Evolutionary conservation across 75 land plant genomes (phyloP).

Genomic region (Cunninghamia lanceolata): DNA sequence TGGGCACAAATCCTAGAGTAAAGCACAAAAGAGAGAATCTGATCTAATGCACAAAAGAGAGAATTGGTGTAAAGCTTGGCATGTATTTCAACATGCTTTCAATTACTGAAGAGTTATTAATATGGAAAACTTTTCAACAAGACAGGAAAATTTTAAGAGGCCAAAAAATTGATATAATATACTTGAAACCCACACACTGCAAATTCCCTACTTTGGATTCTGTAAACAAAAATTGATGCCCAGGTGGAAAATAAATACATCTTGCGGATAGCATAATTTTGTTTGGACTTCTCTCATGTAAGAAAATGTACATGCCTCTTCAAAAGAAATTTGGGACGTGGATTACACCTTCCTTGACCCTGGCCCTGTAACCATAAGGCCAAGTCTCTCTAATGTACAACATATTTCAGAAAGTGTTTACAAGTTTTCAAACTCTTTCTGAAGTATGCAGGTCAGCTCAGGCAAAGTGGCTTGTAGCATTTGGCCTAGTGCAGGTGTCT

Average conservation of each 20-base stretch:
- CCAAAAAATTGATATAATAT: not conserved
- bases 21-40: not conserved
- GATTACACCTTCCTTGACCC: not conserved
- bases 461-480: not conserved
- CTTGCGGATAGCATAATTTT: not conserved
- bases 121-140: not conserved
- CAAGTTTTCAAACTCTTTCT: not conserved
- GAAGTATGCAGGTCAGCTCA: not conserved
- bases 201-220: not conserved
- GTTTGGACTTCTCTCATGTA: not conserved
- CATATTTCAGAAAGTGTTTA: conserved; percentile 4
- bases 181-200: not conserved
- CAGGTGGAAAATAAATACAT: not conserved
- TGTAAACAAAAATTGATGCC: not conserved
- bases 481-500: not conserved
- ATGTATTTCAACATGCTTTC: not conserved
- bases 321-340: not conserved
- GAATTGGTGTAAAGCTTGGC: not conserved
- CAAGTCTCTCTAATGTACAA: not conserved
- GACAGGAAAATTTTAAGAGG: not conserved
- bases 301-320: not conserved
- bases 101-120: not conserved
- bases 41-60: not conserved
- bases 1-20: not conserved
- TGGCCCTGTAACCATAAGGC: not conserved